Evolutionary conservation across 345 rosid species (phyloP).

Genomic region (Eucalyptus erythrocorys): DNA sequence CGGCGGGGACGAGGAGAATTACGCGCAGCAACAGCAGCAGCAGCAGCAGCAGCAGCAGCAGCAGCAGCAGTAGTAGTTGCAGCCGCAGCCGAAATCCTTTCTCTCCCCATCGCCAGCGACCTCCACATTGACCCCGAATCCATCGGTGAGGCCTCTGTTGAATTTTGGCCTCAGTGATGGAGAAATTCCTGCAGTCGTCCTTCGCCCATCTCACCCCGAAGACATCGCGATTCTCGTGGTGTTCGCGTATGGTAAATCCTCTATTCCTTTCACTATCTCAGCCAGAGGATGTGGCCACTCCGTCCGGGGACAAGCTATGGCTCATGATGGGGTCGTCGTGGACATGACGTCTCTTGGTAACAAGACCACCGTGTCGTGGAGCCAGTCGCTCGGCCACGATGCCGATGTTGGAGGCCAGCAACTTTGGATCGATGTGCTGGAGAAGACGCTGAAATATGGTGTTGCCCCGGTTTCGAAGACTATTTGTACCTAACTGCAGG

Average conservation of each 20-base stretch:
- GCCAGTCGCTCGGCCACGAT: neutral
- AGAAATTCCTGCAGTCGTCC: conserved; percentile 17
- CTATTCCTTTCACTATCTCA: conserved; percentile 5
- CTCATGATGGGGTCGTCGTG: conserved; percentile 22
- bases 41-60: too few species aligned
- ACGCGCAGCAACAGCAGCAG: neutral
- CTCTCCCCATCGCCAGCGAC: neutral
- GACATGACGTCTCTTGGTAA: conserved; percentile 19
- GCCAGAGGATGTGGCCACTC: conserved; percentile 39
- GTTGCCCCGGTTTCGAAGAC: conserved; percentile 38
- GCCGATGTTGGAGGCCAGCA: conserved; percentile 36
- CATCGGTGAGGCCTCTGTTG: conserved; percentile 12
- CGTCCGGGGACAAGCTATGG: conserved; percentile 30
- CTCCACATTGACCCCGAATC: conserved; percentile 11
- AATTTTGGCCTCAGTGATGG: conserved; percentile 23
- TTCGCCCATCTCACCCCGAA: conserved; percentile 11
- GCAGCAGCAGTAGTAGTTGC: too few species aligned
- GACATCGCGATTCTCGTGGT: conserved; percentile 19
- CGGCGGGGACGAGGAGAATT: conserved; percentile 36
- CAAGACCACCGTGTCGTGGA: neutral
- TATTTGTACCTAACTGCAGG: conserved; percentile 40
- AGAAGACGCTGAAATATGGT: conserved; percentile 9
- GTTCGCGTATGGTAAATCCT: neutral
- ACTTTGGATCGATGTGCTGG: conserved; percentile 34
- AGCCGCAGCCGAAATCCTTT: conserved; percentile 43